Conservation (phyloP, 345 rosid genomes). For the Syzygium aromaticum region DNA sequence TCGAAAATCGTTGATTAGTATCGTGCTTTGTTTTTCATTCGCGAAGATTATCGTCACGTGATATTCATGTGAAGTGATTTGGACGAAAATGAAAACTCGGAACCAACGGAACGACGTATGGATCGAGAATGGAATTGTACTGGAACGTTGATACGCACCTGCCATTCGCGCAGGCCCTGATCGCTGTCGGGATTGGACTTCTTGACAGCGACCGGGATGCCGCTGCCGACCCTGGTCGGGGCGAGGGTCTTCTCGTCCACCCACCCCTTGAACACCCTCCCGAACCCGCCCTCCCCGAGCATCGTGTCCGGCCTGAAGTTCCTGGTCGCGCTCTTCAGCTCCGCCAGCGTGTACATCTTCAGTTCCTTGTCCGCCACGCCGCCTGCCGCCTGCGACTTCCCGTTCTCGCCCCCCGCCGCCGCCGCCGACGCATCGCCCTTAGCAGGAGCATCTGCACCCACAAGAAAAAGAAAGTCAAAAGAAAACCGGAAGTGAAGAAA, state of each 20-base stretch:
- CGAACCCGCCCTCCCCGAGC: constrained; percentile 90
- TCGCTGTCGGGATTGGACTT: constrained; percentile 65
- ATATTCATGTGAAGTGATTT: too few species aligned
- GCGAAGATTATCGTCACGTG: neutral
- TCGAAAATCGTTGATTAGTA: neutral
- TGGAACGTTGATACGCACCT: constrained; percentile 17
- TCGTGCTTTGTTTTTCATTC: neutral
- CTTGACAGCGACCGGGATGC: constrained; percentile 83
- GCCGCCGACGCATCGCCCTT: neutral
- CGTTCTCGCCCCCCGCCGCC: neutral
- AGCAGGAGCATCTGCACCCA: neutral
- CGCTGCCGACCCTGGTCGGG: constrained; percentile 51
- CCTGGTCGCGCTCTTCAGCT: constrained; percentile 53
- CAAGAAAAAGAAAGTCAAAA: too few species aligned
- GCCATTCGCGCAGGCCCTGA: constrained; percentile 81
- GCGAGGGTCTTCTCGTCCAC: constrained; percentile 49
- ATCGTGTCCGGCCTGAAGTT: constrained; percentile 64
- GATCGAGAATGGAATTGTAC: neutral
- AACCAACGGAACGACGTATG: too few species aligned
- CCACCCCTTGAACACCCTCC: constrained; percentile 85
- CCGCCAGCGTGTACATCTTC: constrained; percentile 42
- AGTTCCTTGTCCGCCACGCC: constrained; percentile 1
- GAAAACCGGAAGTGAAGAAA: neutral
- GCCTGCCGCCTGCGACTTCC: neutral
- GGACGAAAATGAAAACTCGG: too few species aligned